Conservation (phyloP, 1,284 basidiomycete genomes). For the Ceratobasidium sp. region DNA sequence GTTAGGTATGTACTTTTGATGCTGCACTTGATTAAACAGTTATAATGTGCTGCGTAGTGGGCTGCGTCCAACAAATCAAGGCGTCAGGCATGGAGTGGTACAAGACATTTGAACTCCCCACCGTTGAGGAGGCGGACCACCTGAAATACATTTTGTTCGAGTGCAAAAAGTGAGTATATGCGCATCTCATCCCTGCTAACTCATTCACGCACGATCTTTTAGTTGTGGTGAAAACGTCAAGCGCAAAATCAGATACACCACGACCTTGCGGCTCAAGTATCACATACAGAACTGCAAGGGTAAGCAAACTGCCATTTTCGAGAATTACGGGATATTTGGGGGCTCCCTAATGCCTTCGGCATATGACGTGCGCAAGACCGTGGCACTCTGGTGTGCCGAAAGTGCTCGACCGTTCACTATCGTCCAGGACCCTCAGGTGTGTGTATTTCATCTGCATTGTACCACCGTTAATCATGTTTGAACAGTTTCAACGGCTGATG, state of each 20-base stretch:
- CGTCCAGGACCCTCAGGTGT: not conserved
- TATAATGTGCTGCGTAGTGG: too few species aligned
- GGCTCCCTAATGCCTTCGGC: too few species aligned
- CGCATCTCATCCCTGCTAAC: not conserved
- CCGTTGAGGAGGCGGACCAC: not conserved
- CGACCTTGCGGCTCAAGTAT: too few species aligned
- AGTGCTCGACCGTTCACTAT: not conserved
- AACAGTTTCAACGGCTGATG: not conserved
- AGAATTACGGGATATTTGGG: too few species aligned
- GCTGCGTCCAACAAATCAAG: too few species aligned
- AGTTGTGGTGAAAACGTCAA: not conserved
- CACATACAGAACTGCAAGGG: too few species aligned
- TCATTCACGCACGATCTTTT: not conserved
- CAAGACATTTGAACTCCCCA: not conserved
- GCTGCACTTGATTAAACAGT: too few species aligned
- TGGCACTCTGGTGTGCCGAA: slow-evolving; percentile 12
- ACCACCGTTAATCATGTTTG: not conserved
- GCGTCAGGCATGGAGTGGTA: not conserved
- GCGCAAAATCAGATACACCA: too few species aligned
- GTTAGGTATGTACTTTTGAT: too few species aligned
- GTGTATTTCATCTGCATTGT: not conserved
- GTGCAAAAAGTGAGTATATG: not conserved
- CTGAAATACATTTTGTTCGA: not conserved
- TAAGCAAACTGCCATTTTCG: too few species aligned
- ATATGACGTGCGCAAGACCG: not conserved